Conservation (phyloP, 2,329 filamentous ascomycete species). For the Tolypocladium sp. region DNA sequence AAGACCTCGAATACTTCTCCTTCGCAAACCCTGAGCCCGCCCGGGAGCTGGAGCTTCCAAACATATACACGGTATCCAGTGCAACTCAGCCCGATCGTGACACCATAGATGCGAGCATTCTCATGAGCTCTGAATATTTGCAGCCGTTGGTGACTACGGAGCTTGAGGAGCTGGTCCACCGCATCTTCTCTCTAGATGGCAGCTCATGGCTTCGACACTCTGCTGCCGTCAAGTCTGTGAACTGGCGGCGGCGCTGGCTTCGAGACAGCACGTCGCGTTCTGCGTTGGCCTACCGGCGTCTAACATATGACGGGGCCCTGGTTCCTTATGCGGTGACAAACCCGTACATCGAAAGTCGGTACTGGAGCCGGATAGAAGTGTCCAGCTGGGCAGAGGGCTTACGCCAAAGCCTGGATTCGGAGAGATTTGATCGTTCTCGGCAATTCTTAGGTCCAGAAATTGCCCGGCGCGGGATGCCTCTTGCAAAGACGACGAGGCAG, state of each 20-base stretch:
- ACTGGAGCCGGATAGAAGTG: slow-evolving; percentile 22
- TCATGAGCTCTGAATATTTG: slow-evolving; percentile 89
- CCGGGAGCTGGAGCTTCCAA: slow-evolving; percentile 18
- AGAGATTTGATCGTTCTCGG: slow-evolving; percentile 14
- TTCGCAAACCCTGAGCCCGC: slow-evolving; percentile 37
- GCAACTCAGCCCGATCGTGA: slow-evolving; percentile 63
- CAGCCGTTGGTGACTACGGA: slow-evolving; percentile 74
- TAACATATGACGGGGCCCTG: background rate
- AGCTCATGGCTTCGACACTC: slow-evolving; percentile 74
- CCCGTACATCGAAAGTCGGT: slow-evolving; percentile 9
- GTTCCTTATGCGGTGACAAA: slow-evolving; percentile 1
- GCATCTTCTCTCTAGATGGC: slow-evolving; percentile 69
- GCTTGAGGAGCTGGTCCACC: slow-evolving; percentile 57
- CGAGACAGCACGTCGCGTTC: slow-evolving; percentile 6
- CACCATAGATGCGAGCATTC: slow-evolving; percentile 81
- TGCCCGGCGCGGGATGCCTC: slow-evolving; percentile 2
- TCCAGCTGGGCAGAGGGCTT: slow-evolving; percentile 27
- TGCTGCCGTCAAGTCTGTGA: slow-evolving; percentile 71
- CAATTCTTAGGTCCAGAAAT: background rate
- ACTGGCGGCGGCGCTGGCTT: slow-evolving; percentile 48
- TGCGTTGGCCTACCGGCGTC: background rate
- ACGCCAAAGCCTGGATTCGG: slow-evolving; percentile 23
- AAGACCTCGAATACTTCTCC: slow-evolving; percentile 55
- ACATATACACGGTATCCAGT: slow-evolving; percentile 71
- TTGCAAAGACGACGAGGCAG: slow-evolving; percentile 3